Conservation (phyloP, 768 basidiomycete species). For the Leucosporidium scottii region DNA sequence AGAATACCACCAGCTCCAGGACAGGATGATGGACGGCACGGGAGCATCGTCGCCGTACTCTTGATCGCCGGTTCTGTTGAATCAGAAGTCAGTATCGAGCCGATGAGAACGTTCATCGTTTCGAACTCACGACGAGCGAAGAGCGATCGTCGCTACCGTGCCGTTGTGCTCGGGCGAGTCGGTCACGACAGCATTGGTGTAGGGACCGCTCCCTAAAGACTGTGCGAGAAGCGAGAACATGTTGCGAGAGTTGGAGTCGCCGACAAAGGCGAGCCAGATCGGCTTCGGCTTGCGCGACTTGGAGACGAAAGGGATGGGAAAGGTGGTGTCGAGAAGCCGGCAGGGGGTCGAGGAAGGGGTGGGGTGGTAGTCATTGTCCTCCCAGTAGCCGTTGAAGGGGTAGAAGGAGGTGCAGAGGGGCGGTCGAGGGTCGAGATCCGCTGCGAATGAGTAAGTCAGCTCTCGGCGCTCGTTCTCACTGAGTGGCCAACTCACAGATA, state of each 20-base stretch:
- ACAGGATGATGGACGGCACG: conserved; percentile 13
- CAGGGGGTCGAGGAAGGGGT: conserved; percentile 5
- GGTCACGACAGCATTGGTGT: not conserved
- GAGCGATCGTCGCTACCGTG: conserved; percentile 9
- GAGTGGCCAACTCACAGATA: not conserved
- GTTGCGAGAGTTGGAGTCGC: conserved; percentile 32
- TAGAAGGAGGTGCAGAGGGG: conserved; percentile 14
- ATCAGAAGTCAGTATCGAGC: too few relatives aligned
- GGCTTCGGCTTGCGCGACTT: not conserved
- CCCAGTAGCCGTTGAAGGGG: conserved; percentile 22
- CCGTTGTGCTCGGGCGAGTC: conserved; percentile 29
- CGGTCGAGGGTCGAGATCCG: not conserved
- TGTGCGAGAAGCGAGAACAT: conserved; percentile 10
- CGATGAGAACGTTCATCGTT: too few relatives aligned
- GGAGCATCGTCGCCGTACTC: not conserved
- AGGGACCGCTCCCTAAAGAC: conserved; percentile 13
- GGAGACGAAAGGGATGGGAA: conserved; percentile 3
- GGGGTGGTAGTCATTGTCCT: conserved; percentile 1
- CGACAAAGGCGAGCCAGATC: conserved; percentile 27
- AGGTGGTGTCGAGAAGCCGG: conserved; percentile 1
- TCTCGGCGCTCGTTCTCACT: not conserved
- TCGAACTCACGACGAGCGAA: conserved; percentile 3
- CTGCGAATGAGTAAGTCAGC: not conserved
- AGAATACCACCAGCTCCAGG: conserved; percentile 25
- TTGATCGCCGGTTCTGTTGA: not conserved